Evolutionary conservation across 2,329 filamentous ascomycete genomes (phyloP), one percentile per base, ranked within the genome.

Genomic region (Phialophora tarda): DNA sequence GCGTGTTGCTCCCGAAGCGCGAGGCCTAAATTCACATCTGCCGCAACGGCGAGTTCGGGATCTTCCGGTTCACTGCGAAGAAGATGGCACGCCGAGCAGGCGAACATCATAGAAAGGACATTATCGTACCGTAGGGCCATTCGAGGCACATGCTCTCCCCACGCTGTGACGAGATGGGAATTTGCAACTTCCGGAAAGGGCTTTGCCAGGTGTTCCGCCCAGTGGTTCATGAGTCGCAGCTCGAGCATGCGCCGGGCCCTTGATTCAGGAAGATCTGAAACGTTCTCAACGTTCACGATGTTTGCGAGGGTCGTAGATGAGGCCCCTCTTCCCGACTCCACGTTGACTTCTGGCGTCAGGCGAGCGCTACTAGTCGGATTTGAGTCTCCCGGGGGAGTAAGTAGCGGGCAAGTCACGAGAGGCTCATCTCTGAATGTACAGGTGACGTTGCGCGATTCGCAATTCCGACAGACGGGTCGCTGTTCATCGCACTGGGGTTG

Each of bases 1-100:
- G 69, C 69, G 54, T 70, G 67, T 65, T 77, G 75, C 55, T 74
- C 72, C 14, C 73, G 72, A 3, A 77, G 64, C n/a, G 74, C 75
- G 59, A 71, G 47, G 21, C 66, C 72, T 12, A 71, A 41, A 34
- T 73, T 72, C 8, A 59, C 66, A 24, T 67, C 57, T 24, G 67
- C 62, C 4, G 63, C 60, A 26, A n/a, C 63, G 12, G 50, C 41
- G 24, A 70, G 34, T 4, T 63, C 63, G 21, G 51, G 26, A 48
- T 69, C 60, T 10, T 62, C 32, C 8, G 60, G 57, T 28, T 65
- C 30, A 12, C 55, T 23, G 12, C 60, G 62, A 6, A 70, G 47
- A 21, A 70, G 48, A 32, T 66, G 54, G 12, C 63, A 61, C 8
- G 68, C 68, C 23, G 66, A 64, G 17, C 64, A 28, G 8, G 68